Evolutionary conservation across 352 stramenopile genomes (phyloP).

Genomic region (Bremia lactucae): DNA sequence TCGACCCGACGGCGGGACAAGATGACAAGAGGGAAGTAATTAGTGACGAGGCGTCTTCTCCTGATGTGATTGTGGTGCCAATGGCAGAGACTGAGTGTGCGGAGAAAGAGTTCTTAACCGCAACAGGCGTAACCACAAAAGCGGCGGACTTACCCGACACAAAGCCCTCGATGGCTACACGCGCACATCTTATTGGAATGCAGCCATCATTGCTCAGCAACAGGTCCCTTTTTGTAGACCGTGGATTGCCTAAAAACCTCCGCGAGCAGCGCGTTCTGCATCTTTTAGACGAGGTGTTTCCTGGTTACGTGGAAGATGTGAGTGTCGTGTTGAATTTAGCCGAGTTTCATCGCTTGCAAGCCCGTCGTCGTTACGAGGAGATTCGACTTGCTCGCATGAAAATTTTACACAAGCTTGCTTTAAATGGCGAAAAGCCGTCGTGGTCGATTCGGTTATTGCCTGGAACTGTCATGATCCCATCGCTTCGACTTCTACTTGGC

Average conservation of each 20-base stretch:
- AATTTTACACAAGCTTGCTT: conserved; percentile 33
- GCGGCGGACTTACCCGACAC: not conserved
- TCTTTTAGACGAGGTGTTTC: conserved; percentile 74
- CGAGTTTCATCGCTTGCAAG: conserved; percentile 57
- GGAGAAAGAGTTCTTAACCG: conserved; percentile 14
- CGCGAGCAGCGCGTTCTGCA: conserved; percentile 65
- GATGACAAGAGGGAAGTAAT: conserved; percentile 3
- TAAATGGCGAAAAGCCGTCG: conserved; percentile 32
- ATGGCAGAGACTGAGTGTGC: conserved; percentile 6
- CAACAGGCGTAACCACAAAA: conserved; percentile 10
- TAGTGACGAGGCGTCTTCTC: conserved; percentile 3
- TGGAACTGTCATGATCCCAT: conserved; percentile 63
- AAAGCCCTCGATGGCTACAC: conserved; percentile 10
- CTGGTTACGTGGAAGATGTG: conserved; percentile 69
- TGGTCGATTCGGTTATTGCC: conserved; percentile 61
- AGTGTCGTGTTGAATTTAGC: conserved; percentile 74
- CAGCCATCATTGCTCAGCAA: conserved; percentile 62
- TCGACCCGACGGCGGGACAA: conserved; percentile 7
- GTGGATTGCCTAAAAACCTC: conserved; percentile 60
- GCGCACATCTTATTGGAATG: conserved; percentile 69
- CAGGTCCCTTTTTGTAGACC: conserved; percentile 71
- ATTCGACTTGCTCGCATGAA: conserved; percentile 46
- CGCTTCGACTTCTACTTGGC: conserved; percentile 31
- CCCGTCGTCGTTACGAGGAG: conserved; percentile 34
- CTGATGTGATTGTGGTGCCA: conserved; percentile 4